Evolutionary conservation across 1,139 yeast species (phyloP).

Genomic region (Pichia sp.): DNA sequence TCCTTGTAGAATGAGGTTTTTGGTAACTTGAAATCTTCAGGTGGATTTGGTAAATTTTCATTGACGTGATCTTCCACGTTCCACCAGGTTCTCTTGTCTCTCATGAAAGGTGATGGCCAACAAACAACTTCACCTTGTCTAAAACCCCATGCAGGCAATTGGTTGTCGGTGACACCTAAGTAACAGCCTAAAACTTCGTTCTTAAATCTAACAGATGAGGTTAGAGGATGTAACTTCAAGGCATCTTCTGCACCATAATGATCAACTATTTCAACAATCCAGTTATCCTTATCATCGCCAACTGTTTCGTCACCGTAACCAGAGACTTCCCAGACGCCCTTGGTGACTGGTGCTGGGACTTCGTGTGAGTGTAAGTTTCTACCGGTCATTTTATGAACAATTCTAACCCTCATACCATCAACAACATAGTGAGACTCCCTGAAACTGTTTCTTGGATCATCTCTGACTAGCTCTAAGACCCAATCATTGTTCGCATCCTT

Average conservation of each 20-base stretch:
- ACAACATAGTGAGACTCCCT: conserved; percentile 49
- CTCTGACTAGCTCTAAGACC: conserved; percentile 72
- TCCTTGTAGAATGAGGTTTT: conserved; percentile 80
- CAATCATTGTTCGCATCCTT: conserved; percentile 90
- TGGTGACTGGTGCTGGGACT: conserved; percentile 72
- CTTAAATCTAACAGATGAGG: conserved; percentile 75
- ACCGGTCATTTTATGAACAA: conserved; percentile 75
- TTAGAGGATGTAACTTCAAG: conserved; percentile 70
- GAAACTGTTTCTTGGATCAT: conserved; percentile 46
- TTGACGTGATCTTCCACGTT: conserved; percentile 84
- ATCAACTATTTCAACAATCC: conserved; percentile 85
- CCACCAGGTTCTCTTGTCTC: conserved; percentile 99
- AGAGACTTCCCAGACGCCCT: conserved; percentile 74
- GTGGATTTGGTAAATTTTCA: conserved; percentile 64
- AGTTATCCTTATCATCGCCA: conserved; percentile 91
- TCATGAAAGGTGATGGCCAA: conserved; percentile 61
- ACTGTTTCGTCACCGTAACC: conserved; percentile 82
- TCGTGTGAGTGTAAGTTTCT: conserved; percentile 89
- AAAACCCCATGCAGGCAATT: conserved; percentile 96
- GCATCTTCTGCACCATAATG: conserved; percentile 68
- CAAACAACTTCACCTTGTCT: conserved; percentile 96
- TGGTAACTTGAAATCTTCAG: conserved; percentile 70
- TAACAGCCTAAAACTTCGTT: conserved; percentile 71
- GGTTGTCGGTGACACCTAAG: conserved; percentile 71
- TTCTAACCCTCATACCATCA: conserved; percentile 71